These are phyloP conservation scores for Lichenothelia convexa DNA, from an alignment of 495 filamentous ascomycete species.

Conservation along the genomic window DNA sequence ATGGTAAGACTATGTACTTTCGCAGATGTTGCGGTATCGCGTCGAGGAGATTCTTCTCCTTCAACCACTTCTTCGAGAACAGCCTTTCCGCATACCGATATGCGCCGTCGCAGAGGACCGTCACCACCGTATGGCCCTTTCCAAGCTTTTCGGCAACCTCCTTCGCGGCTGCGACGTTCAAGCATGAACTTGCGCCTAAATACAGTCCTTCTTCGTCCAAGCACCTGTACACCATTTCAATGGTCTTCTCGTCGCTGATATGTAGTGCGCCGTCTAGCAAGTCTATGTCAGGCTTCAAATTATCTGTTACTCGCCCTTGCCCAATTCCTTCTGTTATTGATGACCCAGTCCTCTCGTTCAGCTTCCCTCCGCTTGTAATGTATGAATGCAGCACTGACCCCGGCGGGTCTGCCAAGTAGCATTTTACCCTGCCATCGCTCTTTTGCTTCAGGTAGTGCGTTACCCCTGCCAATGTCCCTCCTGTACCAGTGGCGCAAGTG, in stretches of 20 bases:
- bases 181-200: conserved; percentile 75
- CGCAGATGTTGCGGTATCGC: conserved; percentile 73
- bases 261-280: conserved; percentile 72
- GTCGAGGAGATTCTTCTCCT: conserved; percentile 59
- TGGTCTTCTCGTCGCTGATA: conserved; percentile 80
- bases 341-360: conserved; percentile 63
- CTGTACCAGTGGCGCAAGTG: conserved; percentile 87
- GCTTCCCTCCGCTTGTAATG: conserved; percentile 65
- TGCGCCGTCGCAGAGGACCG: conserved; percentile 83
- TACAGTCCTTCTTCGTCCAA: conserved; percentile 94
- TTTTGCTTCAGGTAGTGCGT: conserved; percentile 79
- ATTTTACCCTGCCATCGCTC: conserved; percentile 65
- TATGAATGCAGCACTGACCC: conserved; percentile 85
- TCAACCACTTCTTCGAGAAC: conserved; percentile 78
- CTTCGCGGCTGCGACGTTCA: conserved; percentile 91
- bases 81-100: conserved; percentile 90
- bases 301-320: conserved; percentile 91
- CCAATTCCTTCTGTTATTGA: conserved; percentile 97
- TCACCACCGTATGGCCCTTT: conserved; percentile 79
- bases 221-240: conserved; percentile 96
- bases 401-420: conserved; percentile 82
- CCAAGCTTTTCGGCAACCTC: conserved; percentile 85
- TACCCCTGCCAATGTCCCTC: conserved; percentile 73
- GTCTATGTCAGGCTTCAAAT: conserved; percentile 67
- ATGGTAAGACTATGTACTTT: conserved; percentile 86